These are phyloP conservation scores for Starmera caribaea DNA, from an alignment of 805 yeast genomes.

Conservation along the genomic window DNA sequence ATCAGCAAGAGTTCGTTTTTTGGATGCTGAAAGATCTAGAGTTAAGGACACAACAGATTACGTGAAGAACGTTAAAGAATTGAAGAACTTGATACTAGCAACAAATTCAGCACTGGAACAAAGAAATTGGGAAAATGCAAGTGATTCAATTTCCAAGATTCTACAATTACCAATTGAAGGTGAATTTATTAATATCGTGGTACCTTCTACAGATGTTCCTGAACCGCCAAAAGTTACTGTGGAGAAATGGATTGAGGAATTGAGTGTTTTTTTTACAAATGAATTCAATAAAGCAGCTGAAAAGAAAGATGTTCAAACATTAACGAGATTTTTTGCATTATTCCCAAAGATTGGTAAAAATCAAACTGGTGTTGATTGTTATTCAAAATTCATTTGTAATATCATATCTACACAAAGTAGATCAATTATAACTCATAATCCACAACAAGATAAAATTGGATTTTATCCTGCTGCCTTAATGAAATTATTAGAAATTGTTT, in stretches of 20 bases:
- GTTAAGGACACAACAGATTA: conserved; percentile 54
- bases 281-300: conserved; percentile 68
- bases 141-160: conserved; percentile 50
- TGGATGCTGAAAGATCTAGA: conserved; percentile 62
- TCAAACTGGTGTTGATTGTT: conserved; percentile 64
- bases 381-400: conserved; percentile 78
- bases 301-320: conserved; percentile 50
- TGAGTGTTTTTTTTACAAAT: conserved; percentile 45
- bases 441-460: conserved; percentile 34
- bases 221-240: conserved; percentile 60
- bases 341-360: conserved; percentile 80
- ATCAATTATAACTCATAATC: conserved; percentile 40
- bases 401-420: conserved; percentile 77
- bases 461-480: conserved; percentile 50
- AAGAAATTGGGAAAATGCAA: conserved; percentile 70
- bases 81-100: conserved; percentile 56
- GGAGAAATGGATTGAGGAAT: conserved; percentile 44
- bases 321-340: conserved; percentile 73
- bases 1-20: conserved; percentile 56
- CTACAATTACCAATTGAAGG: conserved; percentile 54
- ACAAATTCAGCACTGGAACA: conserved; percentile 61
- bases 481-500: conserved; percentile 73
- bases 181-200: conserved; percentile 65
- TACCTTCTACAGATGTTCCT: conserved; percentile 82
- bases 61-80: conserved; percentile 53